Base-by-base conservation (phyloP, 768 basidiomycete species). In the Rubroboletus satanas region DNA sequence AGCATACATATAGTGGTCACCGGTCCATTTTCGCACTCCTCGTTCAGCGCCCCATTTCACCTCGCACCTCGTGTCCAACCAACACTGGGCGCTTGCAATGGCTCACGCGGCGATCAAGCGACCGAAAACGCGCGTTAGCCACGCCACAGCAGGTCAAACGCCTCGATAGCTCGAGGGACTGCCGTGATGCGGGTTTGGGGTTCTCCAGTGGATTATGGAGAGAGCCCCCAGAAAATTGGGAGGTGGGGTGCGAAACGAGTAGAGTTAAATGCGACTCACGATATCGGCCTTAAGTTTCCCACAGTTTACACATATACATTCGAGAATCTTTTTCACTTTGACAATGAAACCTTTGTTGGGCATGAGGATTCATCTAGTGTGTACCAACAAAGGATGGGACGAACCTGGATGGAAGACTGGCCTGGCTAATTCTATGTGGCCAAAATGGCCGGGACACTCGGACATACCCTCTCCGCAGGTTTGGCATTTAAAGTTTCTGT, bases 381-480 rank as follows among this genome's bases (percentile, higher is more conserved):
- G 51, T 38, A 41, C 12, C n/a, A 50, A 54, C 9, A 45, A 21
- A 6, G 41, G 7, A 51, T 8, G 26, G 10, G 26, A 80, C 86
- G 59, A 73, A 92, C 93, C 93, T 73, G 93, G 89, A 73, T 98
- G 96, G 68, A 94, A 98, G 33, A 97, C 93, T n/a, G 96, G 94
- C 64, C 93, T 80, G 42, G 93, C 93, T 66, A 99, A 77, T 75
- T 99, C 97, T 66, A 99, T 93, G 71, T 98, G 95, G 52, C 97
- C 97, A 77, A 99, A 99, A 73, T 98, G 97, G 48, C 97, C 97
- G 28, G 97, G 95, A 76, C 97, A 99, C 71, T 98, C 97, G 17
- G 93, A 88, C 95, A 98, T 98, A n/a, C 95, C 96, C 80, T 99
- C 97, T 62, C 94, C 95, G 72, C 97, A 98, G 29, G 97, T 98